Evolutionary conservation across 1,284 basidiomycete species (phyloP).

Genomic region (Puccinia triticina): DNA sequence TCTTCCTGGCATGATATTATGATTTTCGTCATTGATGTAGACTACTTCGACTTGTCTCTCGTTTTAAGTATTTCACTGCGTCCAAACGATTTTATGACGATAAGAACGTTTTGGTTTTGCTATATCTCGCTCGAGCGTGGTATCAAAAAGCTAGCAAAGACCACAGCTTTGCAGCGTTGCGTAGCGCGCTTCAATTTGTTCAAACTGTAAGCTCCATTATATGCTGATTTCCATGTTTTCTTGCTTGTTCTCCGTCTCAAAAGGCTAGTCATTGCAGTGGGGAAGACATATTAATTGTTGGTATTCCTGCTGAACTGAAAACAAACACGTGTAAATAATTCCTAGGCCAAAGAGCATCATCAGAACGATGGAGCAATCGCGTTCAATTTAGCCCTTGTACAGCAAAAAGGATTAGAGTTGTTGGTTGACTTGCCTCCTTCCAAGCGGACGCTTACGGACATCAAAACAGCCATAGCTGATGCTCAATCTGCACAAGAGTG

Average conservation of each 20-base stretch:
- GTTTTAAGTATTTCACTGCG: conserved; percentile 79
- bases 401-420: conserved; percentile 89
- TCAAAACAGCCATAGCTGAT: conserved; percentile 75
- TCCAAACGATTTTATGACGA: conserved; percentile 72
- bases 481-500: conserved; percentile 86
- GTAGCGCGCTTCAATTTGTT: conserved; percentile 75
- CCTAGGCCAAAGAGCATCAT: conserved; percentile 71
- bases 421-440: conserved; percentile 72
- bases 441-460: conserved; percentile 77
- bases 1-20: conserved; percentile 21
- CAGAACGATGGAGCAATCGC: conserved; percentile 82
- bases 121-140: conserved; percentile 85
- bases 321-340: conserved; percentile 61
- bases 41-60: not conserved
- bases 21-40: not conserved
- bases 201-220: conserved; percentile 67
- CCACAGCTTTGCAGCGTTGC: conserved; percentile 76
- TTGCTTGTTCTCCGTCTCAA: not conserved
- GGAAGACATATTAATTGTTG: not conserved
- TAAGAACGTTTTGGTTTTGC: conserved; percentile 72
- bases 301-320: not conserved
- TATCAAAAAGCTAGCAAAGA: conserved; percentile 88
- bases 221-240: not conserved
- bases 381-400: conserved; percentile 94
- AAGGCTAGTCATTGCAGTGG: not conserved